Evolutionary conservation across 2,329 filamentous ascomycete genomes (phyloP).

Genomic region (Dothideomycetidae sp.): DNA sequence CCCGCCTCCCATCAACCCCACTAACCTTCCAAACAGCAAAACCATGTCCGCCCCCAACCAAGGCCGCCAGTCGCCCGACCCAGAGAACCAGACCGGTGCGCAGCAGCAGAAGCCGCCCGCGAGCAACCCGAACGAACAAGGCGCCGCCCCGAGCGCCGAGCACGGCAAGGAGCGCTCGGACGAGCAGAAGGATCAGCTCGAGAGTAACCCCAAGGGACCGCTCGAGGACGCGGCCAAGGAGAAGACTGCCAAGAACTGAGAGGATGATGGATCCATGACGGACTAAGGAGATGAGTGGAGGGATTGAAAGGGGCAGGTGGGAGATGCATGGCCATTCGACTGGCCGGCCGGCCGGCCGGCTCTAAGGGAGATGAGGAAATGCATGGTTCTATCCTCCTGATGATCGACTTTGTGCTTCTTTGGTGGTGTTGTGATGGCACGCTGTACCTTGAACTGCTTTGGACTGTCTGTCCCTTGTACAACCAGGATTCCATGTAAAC

Average conservation of each 20-base stretch:
- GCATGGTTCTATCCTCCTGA: too few species aligned
- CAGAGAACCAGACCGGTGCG: slow-evolving; percentile 49
- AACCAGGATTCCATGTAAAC: too few species aligned
- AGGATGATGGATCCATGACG: too few species aligned
- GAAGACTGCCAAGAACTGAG: slow-evolving; percentile 43
- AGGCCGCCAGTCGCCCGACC: slow-evolving; percentile 66
- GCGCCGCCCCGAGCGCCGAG: slow-evolving; percentile 25
- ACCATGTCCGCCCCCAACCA: slow-evolving; percentile 51
- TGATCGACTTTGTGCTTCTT: too few species aligned
- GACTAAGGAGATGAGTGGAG: too few species aligned
- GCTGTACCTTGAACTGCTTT: too few species aligned
- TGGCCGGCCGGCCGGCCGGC: too few species aligned
- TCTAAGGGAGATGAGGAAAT: too few species aligned
- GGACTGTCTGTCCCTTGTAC: too few species aligned
- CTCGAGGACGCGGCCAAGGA: slow-evolving; percentile 47
- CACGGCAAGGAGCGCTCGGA: slow-evolving; percentile 39
- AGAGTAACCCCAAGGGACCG: slow-evolving; percentile 51
- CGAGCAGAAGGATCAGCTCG: slow-evolving; percentile 37
- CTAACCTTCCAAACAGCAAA: slow-evolving; percentile 6
- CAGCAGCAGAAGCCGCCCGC: slow-evolving; percentile 48
- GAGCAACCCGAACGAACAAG: slow-evolving; percentile 44
- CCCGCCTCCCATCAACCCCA: background rate
- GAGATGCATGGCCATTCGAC: too few species aligned
- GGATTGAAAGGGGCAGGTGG: too few species aligned
- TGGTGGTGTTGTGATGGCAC: too few species aligned